A percentile compares a stretch with the other conserved stretches of the same genome.
Conservation (phyloP, 768 basidiomycete genomes). For the Rickenella mellea region DNA sequence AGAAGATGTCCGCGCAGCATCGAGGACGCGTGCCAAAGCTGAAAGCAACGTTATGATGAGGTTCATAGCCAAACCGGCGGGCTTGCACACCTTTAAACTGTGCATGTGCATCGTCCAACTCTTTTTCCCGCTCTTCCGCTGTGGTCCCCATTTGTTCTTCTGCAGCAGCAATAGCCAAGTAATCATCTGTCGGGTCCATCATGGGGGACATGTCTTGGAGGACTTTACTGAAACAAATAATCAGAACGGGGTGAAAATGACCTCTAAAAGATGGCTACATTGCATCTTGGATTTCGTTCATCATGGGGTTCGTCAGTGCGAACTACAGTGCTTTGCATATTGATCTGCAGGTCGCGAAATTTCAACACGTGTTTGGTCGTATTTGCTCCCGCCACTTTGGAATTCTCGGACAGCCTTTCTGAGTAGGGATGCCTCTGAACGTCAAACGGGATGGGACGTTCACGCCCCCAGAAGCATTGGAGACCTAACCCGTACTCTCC, state of each 20-base stretch:
- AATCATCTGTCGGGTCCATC: conserved; percentile 75
- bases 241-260: not conserved
- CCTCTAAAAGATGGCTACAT: not conserved
- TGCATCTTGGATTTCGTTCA: not conserved
- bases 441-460: too few relatives aligned
- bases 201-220: conserved; percentile 62
- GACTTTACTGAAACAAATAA: conserved; percentile 37
- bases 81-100: conserved; percentile 47
- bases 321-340: too few relatives aligned
- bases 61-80: not conserved
- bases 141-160: conserved; percentile 59
- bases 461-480: too few relatives aligned
- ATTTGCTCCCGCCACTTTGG: too few relatives aligned
- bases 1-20: conserved; percentile 62
- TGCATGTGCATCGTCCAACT: conserved; percentile 56
- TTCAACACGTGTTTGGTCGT: too few relatives aligned
- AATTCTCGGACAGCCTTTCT: too few relatives aligned
- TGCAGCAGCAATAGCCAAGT: conserved; percentile 61
- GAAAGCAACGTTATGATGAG: conserved; percentile 2
- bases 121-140: conserved; percentile 50
- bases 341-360: too few relatives aligned
- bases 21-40: conserved; percentile 59
- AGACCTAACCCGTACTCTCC: too few relatives aligned
- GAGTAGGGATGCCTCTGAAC: too few relatives aligned
- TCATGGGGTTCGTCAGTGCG: too few relatives aligned